phyloP scores from a whole-genome alignment of 495 filamentous ascomycete species.

The Hypoxylon subgilvum region DNA sequence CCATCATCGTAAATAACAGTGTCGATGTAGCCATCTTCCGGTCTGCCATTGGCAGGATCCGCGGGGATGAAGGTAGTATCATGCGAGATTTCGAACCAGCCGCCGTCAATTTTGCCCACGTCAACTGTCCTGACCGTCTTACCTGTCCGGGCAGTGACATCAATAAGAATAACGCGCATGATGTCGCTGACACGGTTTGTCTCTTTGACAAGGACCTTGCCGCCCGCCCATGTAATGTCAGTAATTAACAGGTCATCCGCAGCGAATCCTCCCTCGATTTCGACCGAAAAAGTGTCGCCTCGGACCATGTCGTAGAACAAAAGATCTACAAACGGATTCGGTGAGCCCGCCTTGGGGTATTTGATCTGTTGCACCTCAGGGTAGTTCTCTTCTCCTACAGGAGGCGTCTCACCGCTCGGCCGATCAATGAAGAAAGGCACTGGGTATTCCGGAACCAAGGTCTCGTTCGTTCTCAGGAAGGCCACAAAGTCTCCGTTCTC shows the following conservation, averaged over 20 bases:
- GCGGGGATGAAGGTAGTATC: constrained; percentile 86
- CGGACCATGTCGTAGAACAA: constrained; percentile 88
- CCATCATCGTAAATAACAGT: constrained; percentile 84
- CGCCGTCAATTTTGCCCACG: constrained; percentile 82
- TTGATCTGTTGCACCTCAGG: constrained; percentile 92
- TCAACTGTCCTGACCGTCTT: constrained; percentile 79
- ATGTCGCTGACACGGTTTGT: constrained; percentile 95
- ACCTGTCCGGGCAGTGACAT: constrained; percentile 75
- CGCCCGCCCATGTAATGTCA: constrained; percentile 88
- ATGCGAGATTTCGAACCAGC: constrained; percentile 96
- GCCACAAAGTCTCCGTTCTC: constrained; percentile 85
- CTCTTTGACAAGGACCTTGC: constrained; percentile 81
- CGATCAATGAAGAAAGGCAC: constrained; percentile 90
- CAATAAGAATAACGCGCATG: constrained; percentile 82
- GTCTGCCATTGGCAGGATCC: constrained; percentile 75
- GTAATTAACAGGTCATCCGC: constrained; percentile 89
- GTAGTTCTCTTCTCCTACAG: constrained; percentile 81
- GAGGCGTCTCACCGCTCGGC: constrained; percentile 76
- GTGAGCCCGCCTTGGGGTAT: constrained; percentile 94
- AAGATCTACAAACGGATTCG: constrained; percentile 86
- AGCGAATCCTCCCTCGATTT: constrained; percentile 75
- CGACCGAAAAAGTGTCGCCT: constrained; percentile 77
- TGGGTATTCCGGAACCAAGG: constrained; percentile 88
- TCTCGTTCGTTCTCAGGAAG: constrained; percentile 92
- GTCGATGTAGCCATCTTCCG: constrained; percentile 89